Evolutionary conservation across 257 asterid species (phyloP).

Genomic region (Nicotiana paniculata): DNA sequence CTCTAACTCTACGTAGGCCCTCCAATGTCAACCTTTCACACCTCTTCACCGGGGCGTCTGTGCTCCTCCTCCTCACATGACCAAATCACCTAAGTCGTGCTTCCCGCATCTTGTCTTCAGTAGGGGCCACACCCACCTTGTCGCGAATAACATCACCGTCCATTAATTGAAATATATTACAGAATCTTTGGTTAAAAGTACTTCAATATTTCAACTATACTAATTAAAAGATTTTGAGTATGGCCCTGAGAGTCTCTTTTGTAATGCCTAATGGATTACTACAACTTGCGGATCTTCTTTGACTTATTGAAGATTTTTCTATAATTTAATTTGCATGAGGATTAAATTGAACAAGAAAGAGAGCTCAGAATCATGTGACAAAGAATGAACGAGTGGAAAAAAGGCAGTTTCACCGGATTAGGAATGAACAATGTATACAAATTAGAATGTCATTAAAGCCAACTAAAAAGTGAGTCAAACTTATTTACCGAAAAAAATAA

Average conservation of each 20-base stretch:
- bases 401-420: background rate
- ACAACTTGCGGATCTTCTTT: background rate
- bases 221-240: background rate
- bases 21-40: no score
- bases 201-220: background rate
- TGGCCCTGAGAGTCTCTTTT: background rate
- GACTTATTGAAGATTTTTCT: background rate
- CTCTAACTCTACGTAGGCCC: no score
- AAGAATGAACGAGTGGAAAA: background rate
- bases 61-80: no score
- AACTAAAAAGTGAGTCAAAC: background rate
- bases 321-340: slow-evolving; percentile 1
- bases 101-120: no score
- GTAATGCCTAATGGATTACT: background rate
- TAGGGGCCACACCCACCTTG: no score
- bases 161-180: background rate
- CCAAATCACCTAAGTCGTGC: no score
- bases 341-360: background rate
- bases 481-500: no score
- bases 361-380: background rate
- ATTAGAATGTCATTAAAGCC: no score
- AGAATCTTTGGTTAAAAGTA: background rate
- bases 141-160: background rate
- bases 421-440: background rate
- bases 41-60: no score